These are phyloP conservation scores for Cladobotryum protrusum DNA, from an alignment of 2,329 filamentous ascomycete genomes.

Conservation along the genomic window DNA sequence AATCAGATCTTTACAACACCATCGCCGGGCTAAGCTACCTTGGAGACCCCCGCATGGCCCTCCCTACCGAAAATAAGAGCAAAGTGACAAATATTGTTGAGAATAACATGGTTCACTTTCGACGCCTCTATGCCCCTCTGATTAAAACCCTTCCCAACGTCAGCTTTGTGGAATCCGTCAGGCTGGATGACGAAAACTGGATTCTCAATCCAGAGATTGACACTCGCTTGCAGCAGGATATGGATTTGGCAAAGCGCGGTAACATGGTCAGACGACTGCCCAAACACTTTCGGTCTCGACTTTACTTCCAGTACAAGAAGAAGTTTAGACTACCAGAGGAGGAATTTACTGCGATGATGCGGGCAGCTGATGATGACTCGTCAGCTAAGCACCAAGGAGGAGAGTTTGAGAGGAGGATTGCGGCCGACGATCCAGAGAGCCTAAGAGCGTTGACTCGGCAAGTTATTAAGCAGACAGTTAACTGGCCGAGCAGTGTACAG, in stretches of 20 bases:
- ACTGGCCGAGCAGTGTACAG: conserved; percentile 87
- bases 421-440: conserved; percentile 57
- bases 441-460: conserved; percentile 65
- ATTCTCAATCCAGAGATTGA: conserved; percentile 47
- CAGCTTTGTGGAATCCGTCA: conserved; percentile 56
- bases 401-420: conserved; percentile 81
- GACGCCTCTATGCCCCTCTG: conserved; percentile 81
- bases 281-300: conserved; percentile 74
- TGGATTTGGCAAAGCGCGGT: conserved; percentile 82
- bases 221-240: conserved; percentile 72
- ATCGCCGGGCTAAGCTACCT: conserved; percentile 92
- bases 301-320: conserved; percentile 93
- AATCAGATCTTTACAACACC: conserved; percentile 80
- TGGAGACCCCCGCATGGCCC: conserved; percentile 90
- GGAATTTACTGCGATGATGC: conserved; percentile 81
- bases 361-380: conserved; percentile 64
- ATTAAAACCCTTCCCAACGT: conserved; percentile 89
- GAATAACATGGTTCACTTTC: conserved; percentile 86
- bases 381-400: conserved; percentile 72
- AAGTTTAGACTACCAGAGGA: conserved; percentile 79
- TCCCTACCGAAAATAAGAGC: conserved; percentile 82
- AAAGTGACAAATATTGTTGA: conserved; percentile 94
- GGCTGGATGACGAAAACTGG: conserved; percentile 34
- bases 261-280: conserved; percentile 96
- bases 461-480: conserved; percentile 81